Conservation (phyloP, 139 green algal genomes). For the Coelastrella sp. region DNA sequence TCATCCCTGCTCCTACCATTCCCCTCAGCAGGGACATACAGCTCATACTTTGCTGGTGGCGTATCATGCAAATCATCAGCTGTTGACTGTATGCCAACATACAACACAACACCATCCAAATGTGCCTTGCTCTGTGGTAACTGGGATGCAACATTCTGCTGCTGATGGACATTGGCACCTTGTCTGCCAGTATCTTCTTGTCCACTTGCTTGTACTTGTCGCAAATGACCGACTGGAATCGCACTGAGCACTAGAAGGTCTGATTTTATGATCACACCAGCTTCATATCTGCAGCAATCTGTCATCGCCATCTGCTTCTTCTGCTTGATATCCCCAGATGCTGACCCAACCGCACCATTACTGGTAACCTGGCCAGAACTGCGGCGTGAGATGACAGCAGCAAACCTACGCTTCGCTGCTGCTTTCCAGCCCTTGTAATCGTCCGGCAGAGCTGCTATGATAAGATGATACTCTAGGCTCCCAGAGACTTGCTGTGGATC, state of each 20-base stretch:
- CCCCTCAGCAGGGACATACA: slow-evolving; percentile 14
- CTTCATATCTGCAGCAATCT: neutral
- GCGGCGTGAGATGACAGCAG: neutral
- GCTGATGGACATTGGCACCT: neutral
- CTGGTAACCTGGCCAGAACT: neutral
- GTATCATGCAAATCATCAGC: neutral
- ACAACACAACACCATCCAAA: neutral
- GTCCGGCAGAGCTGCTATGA: neutral
- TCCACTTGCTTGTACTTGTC: neutral
- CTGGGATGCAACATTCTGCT: neutral
- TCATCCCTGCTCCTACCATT: slow-evolving; percentile 35
- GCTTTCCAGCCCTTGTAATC: neutral
- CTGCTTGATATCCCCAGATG: neutral
- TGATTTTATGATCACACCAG: neutral
- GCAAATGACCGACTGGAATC: neutral
- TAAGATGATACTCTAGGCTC: neutral
- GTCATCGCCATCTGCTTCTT: neutral
- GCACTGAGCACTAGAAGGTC: neutral
- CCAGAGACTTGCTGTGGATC: neutral
- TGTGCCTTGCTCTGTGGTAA: neutral
- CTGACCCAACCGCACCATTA: neutral
- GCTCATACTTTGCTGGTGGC: neutral
- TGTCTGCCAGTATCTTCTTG: neutral
- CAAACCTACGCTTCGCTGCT: neutral
- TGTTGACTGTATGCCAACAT: neutral